Percentiles rank a stretch among this genome's conserved stretches.
These are phyloP conservation scores for Fusarium penzigii DNA, from an alignment of 2,329 filamentous ascomycete genomes.

Conservation along the genomic window DNA sequence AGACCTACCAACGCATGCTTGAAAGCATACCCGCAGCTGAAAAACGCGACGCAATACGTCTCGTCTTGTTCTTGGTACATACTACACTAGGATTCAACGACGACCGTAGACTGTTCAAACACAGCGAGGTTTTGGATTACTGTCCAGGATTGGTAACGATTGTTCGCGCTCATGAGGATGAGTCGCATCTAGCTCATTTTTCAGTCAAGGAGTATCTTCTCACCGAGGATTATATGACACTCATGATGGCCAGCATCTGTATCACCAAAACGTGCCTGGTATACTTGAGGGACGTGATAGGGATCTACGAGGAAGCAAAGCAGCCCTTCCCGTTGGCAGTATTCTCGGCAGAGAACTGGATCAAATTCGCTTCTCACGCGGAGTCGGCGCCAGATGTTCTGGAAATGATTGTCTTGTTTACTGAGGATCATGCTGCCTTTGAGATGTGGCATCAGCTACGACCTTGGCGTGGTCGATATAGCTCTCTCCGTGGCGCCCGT, in stretches of 20 bases:
- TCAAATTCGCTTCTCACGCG: conserved; percentile 3
- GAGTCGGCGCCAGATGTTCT: conserved; percentile 5
- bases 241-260: conserved; percentile 7
- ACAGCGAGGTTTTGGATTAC: conserved; percentile 5
- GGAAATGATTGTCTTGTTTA: conserved; percentile 6
- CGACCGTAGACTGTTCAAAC: conserved; percentile 1
- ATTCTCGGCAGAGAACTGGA: conserved; percentile 23
- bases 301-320: conserved; percentile 1
- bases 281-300: conserved; percentile 19
- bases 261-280: conserved; percentile 24
- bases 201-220: conserved; percentile 29
- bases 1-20: conserved; percentile 25
- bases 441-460: conserved; percentile 5
- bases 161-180: background rate
- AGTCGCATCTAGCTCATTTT: conserved; percentile 27
- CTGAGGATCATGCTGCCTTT: conserved; percentile 11
- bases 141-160: conserved; percentile 18
- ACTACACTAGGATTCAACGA: conserved; percentile 10
- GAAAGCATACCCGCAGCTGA: conserved; percentile 10
- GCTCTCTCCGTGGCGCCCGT: too few species aligned
- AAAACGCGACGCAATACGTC: conserved; percentile 15
- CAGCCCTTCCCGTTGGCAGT: conserved; percentile 18
- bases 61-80: conserved; percentile 26
- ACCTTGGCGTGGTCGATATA: conserved; percentile 6
- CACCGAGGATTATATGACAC: background rate